Conservation (phyloP, 108 stramenopile species). For the Conticribra guillardii region DNA sequence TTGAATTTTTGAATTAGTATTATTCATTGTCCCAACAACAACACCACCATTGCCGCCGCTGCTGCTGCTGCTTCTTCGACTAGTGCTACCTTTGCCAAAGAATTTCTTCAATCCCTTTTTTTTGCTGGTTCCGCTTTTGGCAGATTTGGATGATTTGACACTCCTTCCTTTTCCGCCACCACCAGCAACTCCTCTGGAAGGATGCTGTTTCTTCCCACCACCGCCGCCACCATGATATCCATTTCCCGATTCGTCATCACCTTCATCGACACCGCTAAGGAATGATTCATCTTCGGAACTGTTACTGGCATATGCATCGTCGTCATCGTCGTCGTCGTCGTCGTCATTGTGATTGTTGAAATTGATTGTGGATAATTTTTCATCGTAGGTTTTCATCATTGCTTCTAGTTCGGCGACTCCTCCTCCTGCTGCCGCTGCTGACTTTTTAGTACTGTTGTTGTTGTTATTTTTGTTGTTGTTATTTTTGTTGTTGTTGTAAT, state of each 20-base stretch:
- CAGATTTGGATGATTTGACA: not conserved
- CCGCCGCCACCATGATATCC: not conserved
- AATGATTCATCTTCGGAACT: too few relatives aligned
- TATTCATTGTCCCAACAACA: too few relatives aligned
- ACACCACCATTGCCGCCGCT: not conserved
- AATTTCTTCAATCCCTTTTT: not conserved
- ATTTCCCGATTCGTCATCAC: not conserved
- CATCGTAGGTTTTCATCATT: slow-evolving; percentile 4
- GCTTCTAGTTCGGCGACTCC: not conserved
- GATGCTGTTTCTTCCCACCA: not conserved
- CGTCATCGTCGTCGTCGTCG: not conserved
- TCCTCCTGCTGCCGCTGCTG: not conserved
- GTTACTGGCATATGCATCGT: too few relatives aligned
- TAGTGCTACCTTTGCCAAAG: not conserved
- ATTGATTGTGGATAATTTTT: slow-evolving; percentile 9
- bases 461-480: not conserved
- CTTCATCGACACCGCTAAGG: too few relatives aligned
- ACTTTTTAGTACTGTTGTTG: not conserved
- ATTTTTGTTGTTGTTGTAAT: not conserved
- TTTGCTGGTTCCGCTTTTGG: not conserved
- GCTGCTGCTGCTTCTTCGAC: not conserved
- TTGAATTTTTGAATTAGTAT: not conserved
- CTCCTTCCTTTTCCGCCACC: too few relatives aligned
- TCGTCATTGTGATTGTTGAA: not conserved
- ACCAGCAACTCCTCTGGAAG: too few relatives aligned